Evolutionary conservation across 2,329 filamentous ascomycete genomes (phyloP).

Genomic region (Botrytis tulipae): DNA sequence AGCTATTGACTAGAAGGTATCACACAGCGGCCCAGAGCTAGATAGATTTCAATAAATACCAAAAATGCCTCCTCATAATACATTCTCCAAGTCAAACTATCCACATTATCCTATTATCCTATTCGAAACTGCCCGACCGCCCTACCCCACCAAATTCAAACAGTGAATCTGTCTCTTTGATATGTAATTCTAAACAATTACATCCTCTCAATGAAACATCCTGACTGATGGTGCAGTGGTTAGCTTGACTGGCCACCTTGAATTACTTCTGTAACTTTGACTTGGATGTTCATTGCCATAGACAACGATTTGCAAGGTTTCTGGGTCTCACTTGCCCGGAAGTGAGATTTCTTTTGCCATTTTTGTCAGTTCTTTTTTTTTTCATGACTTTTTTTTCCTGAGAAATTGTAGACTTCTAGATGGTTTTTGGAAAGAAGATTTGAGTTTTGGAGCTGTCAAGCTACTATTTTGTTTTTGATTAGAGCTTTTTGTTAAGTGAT

Average conservation of each 20-base stretch:
- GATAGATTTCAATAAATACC: neutral
- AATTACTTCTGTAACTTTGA: neutral
- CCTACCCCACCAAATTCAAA: neutral
- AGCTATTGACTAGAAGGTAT: neutral
- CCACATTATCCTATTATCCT: fast-evolving
- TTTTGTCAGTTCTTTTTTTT: neutral
- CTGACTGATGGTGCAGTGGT: neutral
- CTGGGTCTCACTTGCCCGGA: neutral
- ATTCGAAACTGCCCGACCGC: fast-evolving
- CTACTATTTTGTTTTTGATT: neutral
- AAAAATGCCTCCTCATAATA: neutral
- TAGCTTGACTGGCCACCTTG: neutral
- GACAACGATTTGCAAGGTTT: constrained; percentile 10
- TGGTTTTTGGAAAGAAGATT: neutral
- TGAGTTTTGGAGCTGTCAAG: neutral
- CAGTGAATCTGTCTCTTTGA: neutral
- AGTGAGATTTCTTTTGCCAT: neutral
- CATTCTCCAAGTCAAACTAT: neutral
- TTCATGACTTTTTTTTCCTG: neutral
- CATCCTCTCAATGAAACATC: neutral
- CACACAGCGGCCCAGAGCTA: neutral
- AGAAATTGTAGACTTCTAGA: neutral
- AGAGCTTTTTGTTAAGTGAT: neutral
- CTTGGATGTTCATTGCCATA: neutral
- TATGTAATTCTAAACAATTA: neutral